Base-by-base conservation (phyloP, 2,329 filamentous ascomycete species). In the Penicillium frequentans region DNA sequence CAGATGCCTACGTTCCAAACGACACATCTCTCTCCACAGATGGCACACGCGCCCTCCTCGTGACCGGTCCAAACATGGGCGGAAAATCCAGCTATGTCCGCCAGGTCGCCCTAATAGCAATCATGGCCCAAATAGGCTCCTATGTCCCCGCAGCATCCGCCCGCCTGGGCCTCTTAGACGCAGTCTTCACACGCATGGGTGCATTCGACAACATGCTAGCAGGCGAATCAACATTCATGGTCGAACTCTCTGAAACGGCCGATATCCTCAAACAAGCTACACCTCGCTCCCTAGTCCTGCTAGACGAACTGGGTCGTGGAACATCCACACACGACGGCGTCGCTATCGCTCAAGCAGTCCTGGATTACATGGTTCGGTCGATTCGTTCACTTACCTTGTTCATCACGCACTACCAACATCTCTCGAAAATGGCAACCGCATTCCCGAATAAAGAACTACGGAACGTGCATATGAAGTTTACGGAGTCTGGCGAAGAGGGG, bases 1-100 rank as follows among this genome's bases (percentile, higher is more conserved):
- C 93, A 4, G 86, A 90, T 64, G 83, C 86, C 51, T 99, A 98
- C 75, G 96, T 99, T 56, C 93, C 95, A 47, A 99, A 99, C 75
- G 86, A 89, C 67, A 89, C 91, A 11, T 78, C 84, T 2, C 84
- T 98, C 47, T 82, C 85, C n/a, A 83, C 86, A 3, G 82, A 86
- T 1, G 71, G 80, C 0, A 84, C 86, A 0, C 83, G 90, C 6
- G 91, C 91, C 2, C 85, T 97, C 64, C 87, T 98, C 55, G 88
- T 99, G 67, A 99, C 95, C 0, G 95, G 95, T 0, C 95, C 95
- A 29, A 99, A 99, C 78, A 99, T 99, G 95, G 95, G 95, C 68
- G 95, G 95, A 55, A 99, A 99, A 72, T 96, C 91, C n/a, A 95
- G 90, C 56, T 99, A 96, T 73, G 93, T 99, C 23, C 91, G 95